Evolutionary conservation across 2,329 filamentous ascomycete genomes (phyloP).

Genomic region (Scedosporium minutisporum): DNA sequence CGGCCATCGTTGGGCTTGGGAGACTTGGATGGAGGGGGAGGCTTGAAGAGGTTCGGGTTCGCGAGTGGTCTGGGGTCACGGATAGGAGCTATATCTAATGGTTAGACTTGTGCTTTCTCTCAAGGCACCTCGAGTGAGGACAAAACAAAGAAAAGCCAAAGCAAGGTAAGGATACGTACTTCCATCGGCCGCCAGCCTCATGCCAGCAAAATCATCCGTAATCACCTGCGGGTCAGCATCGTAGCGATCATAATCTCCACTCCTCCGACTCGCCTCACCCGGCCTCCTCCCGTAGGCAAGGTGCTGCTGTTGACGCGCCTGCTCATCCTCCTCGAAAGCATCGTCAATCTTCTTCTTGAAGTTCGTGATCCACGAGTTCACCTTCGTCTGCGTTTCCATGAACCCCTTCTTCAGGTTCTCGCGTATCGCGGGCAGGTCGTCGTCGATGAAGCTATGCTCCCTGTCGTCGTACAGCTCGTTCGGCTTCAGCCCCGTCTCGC

Average conservation of each 20-base stretch:
- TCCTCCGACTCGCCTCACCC: constrained; percentile 57
- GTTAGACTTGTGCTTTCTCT: constrained; percentile 12
- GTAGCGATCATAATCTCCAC: constrained; percentile 83
- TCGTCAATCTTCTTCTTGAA: constrained; percentile 92
- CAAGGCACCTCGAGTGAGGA: not conserved
- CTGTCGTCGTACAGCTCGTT: constrained; percentile 52
- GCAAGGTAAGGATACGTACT: constrained; percentile 34
- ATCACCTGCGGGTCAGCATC: constrained; percentile 89
- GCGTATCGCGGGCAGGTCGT: constrained; percentile 86
- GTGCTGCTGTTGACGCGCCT: constrained; percentile 16
- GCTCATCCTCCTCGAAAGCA: constrained; percentile 60
- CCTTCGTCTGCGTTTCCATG: constrained; percentile 81
- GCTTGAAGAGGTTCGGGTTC: constrained; percentile 75
- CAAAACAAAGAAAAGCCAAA: not conserved
- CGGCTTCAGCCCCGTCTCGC: constrained; percentile 40
- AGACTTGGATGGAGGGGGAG: constrained; percentile 43
- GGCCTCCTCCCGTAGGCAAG: constrained; percentile 36
- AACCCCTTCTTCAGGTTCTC: constrained; percentile 94
- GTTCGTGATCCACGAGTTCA: constrained; percentile 86
- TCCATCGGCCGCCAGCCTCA: constrained; percentile 52
- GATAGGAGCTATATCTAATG: constrained; percentile 38
- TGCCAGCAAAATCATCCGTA: constrained; percentile 75
- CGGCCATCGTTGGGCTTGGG: constrained; percentile 38
- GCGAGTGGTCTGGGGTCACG: constrained; percentile 50
- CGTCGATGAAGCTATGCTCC: constrained; percentile 88